phyloP scores from a whole-genome alignment of 2,329 filamentous ascomycete species.

The Trichoderma afroharzianum region DNA sequence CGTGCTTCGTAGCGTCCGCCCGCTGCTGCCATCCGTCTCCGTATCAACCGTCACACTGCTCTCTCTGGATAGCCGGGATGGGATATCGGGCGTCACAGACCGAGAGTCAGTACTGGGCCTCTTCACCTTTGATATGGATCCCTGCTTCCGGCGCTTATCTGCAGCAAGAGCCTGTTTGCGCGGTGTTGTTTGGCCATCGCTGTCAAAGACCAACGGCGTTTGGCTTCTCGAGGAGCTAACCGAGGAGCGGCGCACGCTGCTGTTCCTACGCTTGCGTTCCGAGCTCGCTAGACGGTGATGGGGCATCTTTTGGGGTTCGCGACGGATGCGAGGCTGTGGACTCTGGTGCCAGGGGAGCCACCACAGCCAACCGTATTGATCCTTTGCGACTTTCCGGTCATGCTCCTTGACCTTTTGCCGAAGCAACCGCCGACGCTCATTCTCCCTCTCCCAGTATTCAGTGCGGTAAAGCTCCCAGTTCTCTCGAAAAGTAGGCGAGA shows the following conservation, averaged over 20 bases:
- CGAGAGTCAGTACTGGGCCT: conserved; percentile 46
- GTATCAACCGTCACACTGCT: conserved; percentile 34
- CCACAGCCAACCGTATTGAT: conserved; percentile 74
- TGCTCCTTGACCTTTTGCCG: conserved; percentile 65
- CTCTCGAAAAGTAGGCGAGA: conserved; percentile 89
- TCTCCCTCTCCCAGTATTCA: conserved; percentile 97
- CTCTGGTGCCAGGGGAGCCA: conserved; percentile 68
- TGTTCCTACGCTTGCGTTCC: conserved; percentile 49
- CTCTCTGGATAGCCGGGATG: conserved; percentile 51
- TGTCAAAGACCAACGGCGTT: conserved; percentile 46
- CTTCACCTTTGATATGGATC: conserved; percentile 41
- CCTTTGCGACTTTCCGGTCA: conserved; percentile 64
- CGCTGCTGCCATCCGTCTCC: conserved; percentile 21
- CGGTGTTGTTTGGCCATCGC: conserved; percentile 36
- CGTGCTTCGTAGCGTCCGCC: conserved; percentile 24
- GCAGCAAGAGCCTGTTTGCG: conserved; percentile 48
- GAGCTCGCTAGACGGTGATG: conserved; percentile 40
- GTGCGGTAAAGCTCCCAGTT: conserved; percentile 94
- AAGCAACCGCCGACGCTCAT: conserved; percentile 76
- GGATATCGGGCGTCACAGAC: conserved; percentile 52
- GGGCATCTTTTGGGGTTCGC: conserved; percentile 36
- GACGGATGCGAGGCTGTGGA: conserved; percentile 32
- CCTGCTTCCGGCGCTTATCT: conserved; percentile 51
- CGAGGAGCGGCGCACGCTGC: conserved; percentile 51
- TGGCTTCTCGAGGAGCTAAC: conserved; percentile 49